Base-by-base conservation (phyloP, 345 rosid genomes). In the Microthlaspi erraticum region DNA sequence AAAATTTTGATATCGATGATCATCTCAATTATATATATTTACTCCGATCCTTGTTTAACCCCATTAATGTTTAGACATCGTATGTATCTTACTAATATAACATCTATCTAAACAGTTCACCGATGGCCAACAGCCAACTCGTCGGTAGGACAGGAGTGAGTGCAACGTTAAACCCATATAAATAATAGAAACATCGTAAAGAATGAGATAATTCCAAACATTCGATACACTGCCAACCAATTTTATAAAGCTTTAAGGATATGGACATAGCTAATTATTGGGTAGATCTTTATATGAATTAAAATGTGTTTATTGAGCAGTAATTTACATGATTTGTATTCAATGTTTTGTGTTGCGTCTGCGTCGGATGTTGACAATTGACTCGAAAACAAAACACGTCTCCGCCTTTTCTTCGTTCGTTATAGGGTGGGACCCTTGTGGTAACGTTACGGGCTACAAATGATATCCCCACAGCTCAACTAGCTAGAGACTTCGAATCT, bases 401-500 rank as follows among this genome's bases (percentile, higher is more conserved):
- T 51, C 57, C 5, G 57, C 26, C 56, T 74, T 51, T 60, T 66
- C 56, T 66, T 34, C 54, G 67, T 51, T 31, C 60, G 64, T 49
- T 32, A 14, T 36, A 52, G 26, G 8, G 17, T 51, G 39, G 78
- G 78, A 38, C 73, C 73, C 20, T 43, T 18, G 56, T 34, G 62
- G 57, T 32, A 62, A 66, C 62, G 33, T 59, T 51, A 66, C 17
- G 67, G 54, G 78, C 51, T 67, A 43, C 73, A 60, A 7, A 42
- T 74, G 60, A 33, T 34, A 60, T 59, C 73, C 73, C 73, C 73
- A 67, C 73, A 60, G 33, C 78, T 67, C 78, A 60, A 52, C 68
- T 43, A 67, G 78, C 68, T 43, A 67, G 78, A 52, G 68, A 20
- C 66, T 73, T 73, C 67, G 77, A 73, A 66, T 71, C 48, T 73